Conservation (phyloP, 192 early-diverging fungal species). For the Podila minutissima region DNA sequence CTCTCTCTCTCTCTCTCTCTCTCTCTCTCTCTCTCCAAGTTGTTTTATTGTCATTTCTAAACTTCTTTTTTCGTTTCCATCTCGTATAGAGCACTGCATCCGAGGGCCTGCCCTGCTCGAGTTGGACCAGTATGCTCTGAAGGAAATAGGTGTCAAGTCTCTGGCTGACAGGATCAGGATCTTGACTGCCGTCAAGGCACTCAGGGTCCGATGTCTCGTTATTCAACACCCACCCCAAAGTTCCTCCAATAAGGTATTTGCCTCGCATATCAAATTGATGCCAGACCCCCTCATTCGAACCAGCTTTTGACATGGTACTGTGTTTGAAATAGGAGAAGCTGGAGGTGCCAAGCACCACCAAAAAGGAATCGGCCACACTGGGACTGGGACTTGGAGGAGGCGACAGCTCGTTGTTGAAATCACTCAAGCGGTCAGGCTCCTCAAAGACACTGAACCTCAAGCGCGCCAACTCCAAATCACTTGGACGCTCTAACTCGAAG, state of each 20-base stretch:
- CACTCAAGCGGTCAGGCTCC: constrained; percentile 43
- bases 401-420: constrained; percentile 41
- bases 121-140: constrained; percentile 82
- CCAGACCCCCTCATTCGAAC: background rate
- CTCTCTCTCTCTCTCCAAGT: background rate
- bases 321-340: constrained; percentile 34
- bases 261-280: background rate
- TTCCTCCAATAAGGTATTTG: constrained; percentile 28
- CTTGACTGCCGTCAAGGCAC: constrained; percentile 76
- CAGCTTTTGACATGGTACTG: too few species aligned
- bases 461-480: constrained; percentile 39
- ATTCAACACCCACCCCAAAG: constrained; percentile 18
- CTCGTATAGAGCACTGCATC: constrained; percentile 73
- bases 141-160: constrained; percentile 81
- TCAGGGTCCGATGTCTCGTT: constrained; percentile 70
- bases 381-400: constrained; percentile 37
- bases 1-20: too few species aligned
- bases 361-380: constrained; percentile 31
- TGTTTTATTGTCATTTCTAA: background rate
- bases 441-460: constrained; percentile 42
- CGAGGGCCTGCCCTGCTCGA: constrained; percentile 86
- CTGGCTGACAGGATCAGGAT: constrained; percentile 89
- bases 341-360: constrained; percentile 38
- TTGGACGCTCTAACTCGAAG: constrained; percentile 46
- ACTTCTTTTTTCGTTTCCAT: background rate